Percentiles rank a stretch among this genome's conserved stretches.
phyloP scores from a whole-genome alignment of 345 rosid genomes.

The Eucalyptus leucophloia region DNA sequence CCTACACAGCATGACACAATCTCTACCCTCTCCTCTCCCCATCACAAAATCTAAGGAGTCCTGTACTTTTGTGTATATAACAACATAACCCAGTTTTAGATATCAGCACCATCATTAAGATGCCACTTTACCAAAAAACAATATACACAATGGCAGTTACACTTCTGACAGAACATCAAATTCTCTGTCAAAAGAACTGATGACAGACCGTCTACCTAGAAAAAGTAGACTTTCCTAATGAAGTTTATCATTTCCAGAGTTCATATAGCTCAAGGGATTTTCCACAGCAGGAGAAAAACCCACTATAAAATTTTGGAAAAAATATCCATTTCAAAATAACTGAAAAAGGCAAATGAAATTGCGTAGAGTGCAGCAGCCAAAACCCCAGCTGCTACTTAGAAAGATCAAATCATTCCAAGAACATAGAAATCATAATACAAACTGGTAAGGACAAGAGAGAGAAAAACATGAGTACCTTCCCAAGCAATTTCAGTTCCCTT shows the following conservation, averaged over 20 bases:
- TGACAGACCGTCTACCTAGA: not conserved
- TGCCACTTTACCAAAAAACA: not conserved
- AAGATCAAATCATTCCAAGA: not conserved
- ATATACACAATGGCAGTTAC: not conserved
- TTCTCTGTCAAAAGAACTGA: not conserved
- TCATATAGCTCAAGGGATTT: not conserved
- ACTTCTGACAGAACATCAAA: not conserved
- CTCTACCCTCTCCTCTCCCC: not conserved
- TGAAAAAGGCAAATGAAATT: not conserved
- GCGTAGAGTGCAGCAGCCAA: not conserved
- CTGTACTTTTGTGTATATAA: not conserved
- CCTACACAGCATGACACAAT: not conserved
- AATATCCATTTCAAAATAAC: not conserved
- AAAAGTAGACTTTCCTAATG: not conserved
- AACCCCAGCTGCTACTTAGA: not conserved
- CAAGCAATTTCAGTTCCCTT: slow-evolving; percentile 62
- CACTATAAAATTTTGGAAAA: not conserved
- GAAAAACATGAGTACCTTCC: slow-evolving; percentile 37
- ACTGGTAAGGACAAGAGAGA: not conserved
- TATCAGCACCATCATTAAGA: not conserved
- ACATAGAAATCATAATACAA: not conserved
- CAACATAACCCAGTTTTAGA: not conserved
- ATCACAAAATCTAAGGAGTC: not conserved
- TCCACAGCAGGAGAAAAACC: not conserved
- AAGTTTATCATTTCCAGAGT: not conserved